A percentile compares a stretch with the other conserved stretches of the same genome.
phyloP scores from a whole-genome alignment of 805 yeast species.

The Metschnikowia dekortorum region DNA sequence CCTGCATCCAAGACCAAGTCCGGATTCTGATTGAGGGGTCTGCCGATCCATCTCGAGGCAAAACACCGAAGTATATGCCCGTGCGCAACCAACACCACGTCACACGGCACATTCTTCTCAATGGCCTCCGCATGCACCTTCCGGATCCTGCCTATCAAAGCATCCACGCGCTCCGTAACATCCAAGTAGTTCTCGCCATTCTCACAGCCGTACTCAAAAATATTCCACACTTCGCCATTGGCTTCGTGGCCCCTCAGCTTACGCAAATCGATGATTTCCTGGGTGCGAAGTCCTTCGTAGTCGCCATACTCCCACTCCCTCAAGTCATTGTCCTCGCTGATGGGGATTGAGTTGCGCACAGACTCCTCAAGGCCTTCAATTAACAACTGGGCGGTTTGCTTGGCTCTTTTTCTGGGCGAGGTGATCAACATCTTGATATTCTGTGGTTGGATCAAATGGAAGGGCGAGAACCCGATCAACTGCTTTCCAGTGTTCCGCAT shows the following conservation, averaged over 20 bases:
- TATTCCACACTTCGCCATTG: conserved; percentile 56
- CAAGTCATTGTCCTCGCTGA: conserved; percentile 56
- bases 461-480: conserved; percentile 54
- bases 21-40: conserved; percentile 61
- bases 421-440: conserved; percentile 61
- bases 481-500: conserved; percentile 70
- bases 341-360: conserved; percentile 38
- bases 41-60: conserved; percentile 81
- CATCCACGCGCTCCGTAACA: conserved; percentile 69
- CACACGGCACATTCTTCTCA: conserved; percentile 52
- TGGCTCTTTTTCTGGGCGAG: conserved; percentile 81
- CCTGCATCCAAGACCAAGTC: conserved; percentile 88
- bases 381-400: conserved; percentile 65
- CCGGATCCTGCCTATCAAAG: conserved; percentile 61
- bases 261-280: conserved; percentile 61
- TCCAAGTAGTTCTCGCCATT: conserved; percentile 72
- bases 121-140: conserved; percentile 54
- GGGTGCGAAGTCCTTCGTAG: conserved; percentile 79
- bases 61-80: conserved; percentile 90
- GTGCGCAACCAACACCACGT: conserved; percentile 82
- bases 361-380: conserved; percentile 45
- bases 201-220: conserved; percentile 93
- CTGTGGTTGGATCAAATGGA: conserved; percentile 56
- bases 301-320: conserved; percentile 97
- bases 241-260: conserved; percentile 49